phyloP scores from a whole-genome alignment of 768 basidiomycete genomes.

The Cystoderma amianthinum region DNA sequence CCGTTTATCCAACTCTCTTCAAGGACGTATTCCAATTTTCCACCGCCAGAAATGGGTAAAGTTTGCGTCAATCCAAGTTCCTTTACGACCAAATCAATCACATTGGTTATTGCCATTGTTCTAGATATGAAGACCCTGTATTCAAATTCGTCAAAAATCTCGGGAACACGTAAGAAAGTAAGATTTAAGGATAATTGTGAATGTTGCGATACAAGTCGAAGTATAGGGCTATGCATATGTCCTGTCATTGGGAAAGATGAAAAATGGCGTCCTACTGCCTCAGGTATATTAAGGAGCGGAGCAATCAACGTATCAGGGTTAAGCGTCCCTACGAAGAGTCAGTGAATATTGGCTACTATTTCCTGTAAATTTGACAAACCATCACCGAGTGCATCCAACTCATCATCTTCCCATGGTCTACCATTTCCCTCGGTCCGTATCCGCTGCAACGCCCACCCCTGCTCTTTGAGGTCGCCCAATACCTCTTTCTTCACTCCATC shows the following conservation, averaged over 20 bases:
- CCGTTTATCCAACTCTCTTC: slow-evolving; percentile 60
- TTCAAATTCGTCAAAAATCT: slow-evolving; percentile 67
- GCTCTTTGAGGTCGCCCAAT: slow-evolving; percentile 48
- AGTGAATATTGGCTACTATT: too few relatives aligned
- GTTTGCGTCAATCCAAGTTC: slow-evolving; percentile 67
- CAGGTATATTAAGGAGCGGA: slow-evolving; percentile 40
- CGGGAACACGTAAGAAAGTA: slow-evolving; percentile 62
- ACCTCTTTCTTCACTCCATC: slow-evolving; percentile 48
- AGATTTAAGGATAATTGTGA: slow-evolving; percentile 46
- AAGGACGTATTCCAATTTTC: slow-evolving; percentile 63
- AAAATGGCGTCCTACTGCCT: slow-evolving; percentile 43
- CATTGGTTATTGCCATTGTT: slow-evolving; percentile 45
- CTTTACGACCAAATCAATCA: slow-evolving; percentile 42
- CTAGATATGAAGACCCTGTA: slow-evolving; percentile 63
- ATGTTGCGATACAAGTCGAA: slow-evolving; percentile 71
- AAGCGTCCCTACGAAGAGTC: too few relatives aligned
- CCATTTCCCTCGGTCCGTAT: slow-evolving; percentile 54
- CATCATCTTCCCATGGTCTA: slow-evolving; percentile 64
- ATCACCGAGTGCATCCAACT: slow-evolving; percentile 56
- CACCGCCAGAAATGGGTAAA: slow-evolving; percentile 62
- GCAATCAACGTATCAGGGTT: slow-evolving; percentile 36
- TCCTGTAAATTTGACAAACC: slow-evolving; percentile 47
- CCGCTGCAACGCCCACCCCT: slow-evolving; percentile 65
- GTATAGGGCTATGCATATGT: slow-evolving; percentile 55
- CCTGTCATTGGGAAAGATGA: slow-evolving; percentile 65